Base-by-base conservation (phyloP, 495 filamentous ascomycete species). In the Daldinia vernicosa region DNA sequence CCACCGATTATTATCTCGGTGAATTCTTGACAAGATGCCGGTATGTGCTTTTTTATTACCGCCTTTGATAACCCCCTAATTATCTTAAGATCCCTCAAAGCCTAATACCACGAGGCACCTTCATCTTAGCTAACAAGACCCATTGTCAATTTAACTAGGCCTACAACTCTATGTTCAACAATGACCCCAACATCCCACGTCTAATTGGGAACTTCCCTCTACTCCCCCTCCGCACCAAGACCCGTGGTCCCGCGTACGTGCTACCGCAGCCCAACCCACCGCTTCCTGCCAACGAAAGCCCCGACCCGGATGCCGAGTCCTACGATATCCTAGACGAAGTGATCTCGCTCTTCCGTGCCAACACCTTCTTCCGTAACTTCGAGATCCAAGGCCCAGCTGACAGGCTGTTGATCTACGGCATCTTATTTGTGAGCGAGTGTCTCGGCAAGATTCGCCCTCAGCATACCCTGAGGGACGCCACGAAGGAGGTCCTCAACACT, bases 291-390 rank as follows among this genome's bases (percentile, higher is more conserved):
- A 83, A 84, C 80, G 84, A 88, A 74, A 89, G 90, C 62, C 89
- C 97, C 69, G 90, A 97, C 79, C 88, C 92, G 37, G 91, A 94
- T 76, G 89, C 87, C 79, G 91, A 95, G 77, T 91, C 89, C 69
- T 98, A 98, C 84, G 95, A 99, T 85, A 90, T 94, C 60, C 86
- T 98, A 8, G 95, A 99, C 81, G 95, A 99, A 82, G 90, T 94
- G 30, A 87, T 99, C 54, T 89, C 88, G 2, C 88, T 98, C 30
- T 99, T 98, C 87, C 92, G 95, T 57, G 95, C 96, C 78, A 98
- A 99, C 84, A 98, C 95, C 43, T 90, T 99, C 77, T 99, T 99
- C 85, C 91, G 96, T 72, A 99, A 99, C 85, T 99, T 99, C 77
- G 96, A 98, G 85, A 97, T 98, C 88, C 94, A 97, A 78, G 95